Evolutionary conservation across 176 grass and related monocot species (phyloP), one percentile per base, ranked within the genome.

Genomic region (Luzula sylvatica): DNA sequence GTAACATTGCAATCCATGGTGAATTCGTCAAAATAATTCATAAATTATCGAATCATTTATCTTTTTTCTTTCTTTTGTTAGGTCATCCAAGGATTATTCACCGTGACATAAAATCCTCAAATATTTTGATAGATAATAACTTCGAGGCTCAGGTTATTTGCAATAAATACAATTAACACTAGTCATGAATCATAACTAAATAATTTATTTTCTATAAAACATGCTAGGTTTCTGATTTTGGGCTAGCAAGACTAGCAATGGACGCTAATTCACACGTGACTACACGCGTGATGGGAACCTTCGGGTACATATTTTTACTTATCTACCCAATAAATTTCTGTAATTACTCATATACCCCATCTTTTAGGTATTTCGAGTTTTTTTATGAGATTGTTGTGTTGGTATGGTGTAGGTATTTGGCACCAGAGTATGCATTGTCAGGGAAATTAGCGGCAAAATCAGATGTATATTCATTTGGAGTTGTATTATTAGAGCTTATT

Each of bases 41-140:
- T 78, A 72, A 53, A 67, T 52, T 70, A 71, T 11, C 20, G 1
- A 66, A 55, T 26, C 27, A 46, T 42, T 56, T 17, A 58, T 57
- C 65, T 20, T 17, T 13, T 38, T 55, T 55, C 26, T 58, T 22
- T 63, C n/a, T 80, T 22, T 66, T 26, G 52, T 47, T 65, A 98
- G 93, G 93, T 75, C 75, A 98, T 83, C 93, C 93, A 32, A 68
- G 93, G 48, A 98, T 98, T 72, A 98, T 98, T 30, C 93, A 98
- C 20, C 79, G 93, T 68, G 93, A 98, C 75, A 98, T 98, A 80
- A 98, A 98, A 55, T 98, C 93, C 28, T 98, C 93, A 49, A 98
- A 98, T 75, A 98, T 98, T 92, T 76, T 98, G 17, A 66, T 98
- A 72, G 82, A 98, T 67, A 77, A 87, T 73, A 87, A 87, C 65